Evolutionary conservation across 176 grass and related monocot species (phyloP).

Genomic region (Oryza officinalis): DNA sequence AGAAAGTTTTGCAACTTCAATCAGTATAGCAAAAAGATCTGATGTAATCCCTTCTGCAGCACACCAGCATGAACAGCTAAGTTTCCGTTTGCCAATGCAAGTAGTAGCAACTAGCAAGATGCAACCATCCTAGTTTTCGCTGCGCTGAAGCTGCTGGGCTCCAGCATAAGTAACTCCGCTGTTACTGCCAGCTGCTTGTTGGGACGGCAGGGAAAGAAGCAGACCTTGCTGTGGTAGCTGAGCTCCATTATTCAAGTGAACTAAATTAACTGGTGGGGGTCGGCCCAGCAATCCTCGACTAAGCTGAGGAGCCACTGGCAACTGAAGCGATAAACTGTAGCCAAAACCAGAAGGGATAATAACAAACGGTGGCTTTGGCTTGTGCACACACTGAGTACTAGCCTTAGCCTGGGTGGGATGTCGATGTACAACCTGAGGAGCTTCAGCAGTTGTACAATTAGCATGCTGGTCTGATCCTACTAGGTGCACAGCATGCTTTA

Average conservation of each 20-base stretch:
- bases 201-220: not conserved
- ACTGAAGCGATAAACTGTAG: slow-evolving; percentile 12
- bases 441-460: not conserved
- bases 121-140: not conserved
- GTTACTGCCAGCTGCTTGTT: not conserved
- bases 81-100: not conserved
- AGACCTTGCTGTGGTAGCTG: not conserved
- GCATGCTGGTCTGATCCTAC: not conserved
- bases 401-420: not conserved
- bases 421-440: not conserved
- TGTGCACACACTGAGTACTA: not conserved
- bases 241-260: not conserved
- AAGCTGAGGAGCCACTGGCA: slow-evolving; percentile 1
- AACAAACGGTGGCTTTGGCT: slow-evolving; percentile 26
- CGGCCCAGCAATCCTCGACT: slow-evolving; percentile 31
- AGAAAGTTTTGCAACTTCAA: not conserved
- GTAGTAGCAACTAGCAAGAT: not conserved
- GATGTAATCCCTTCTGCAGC: not conserved
- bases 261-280: not conserved
- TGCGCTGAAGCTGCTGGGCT: not conserved
- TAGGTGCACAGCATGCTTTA: not conserved
- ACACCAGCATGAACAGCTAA: not conserved
- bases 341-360: slow-evolving; percentile 43
- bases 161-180: not conserved
- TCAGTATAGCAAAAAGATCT: not conserved